Percentiles rank a stretch among this genome's conserved stretches.
Conservation (phyloP, 306 rosid genomes). For the Sophora flavescens region DNA sequence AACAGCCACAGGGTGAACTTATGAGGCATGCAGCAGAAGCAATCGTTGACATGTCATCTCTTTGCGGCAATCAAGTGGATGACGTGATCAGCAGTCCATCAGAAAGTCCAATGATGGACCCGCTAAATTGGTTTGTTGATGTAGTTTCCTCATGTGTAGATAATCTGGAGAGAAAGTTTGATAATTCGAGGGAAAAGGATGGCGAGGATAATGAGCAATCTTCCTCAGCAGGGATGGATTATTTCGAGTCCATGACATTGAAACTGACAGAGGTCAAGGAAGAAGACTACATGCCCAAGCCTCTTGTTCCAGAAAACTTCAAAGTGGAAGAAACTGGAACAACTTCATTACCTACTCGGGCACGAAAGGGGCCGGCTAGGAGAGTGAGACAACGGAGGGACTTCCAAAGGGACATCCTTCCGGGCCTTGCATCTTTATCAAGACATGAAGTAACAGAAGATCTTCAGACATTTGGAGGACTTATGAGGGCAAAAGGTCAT, state of each 20-base stretch:
- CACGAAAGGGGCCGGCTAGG: slow-evolving; percentile 81
- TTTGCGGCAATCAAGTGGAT: slow-evolving; percentile 48
- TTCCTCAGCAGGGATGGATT: slow-evolving; percentile 67
- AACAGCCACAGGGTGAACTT: slow-evolving; percentile 59
- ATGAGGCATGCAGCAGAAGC: slow-evolving; percentile 78
- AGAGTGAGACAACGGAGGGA: slow-evolving; percentile 97
- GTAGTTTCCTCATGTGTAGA: slow-evolving; percentile 60
- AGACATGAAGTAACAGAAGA: slow-evolving; percentile 98
- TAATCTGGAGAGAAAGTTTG: slow-evolving; percentile 52
- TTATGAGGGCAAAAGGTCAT: slow-evolving; percentile 95
- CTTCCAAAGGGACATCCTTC: slow-evolving; percentile 98
- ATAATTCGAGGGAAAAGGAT: slow-evolving; percentile 45
- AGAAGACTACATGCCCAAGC: slow-evolving; percentile 92
- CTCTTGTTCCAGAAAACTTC: slow-evolving; percentile 76
- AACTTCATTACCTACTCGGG: slow-evolving; percentile 51
- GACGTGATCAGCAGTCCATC: slow-evolving; percentile 53
- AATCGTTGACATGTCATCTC: slow-evolving; percentile 73
- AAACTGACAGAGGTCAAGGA: slow-evolving; percentile 67
- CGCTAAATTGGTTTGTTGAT: slow-evolving; percentile 84
- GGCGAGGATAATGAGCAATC: slow-evolving; percentile 51
- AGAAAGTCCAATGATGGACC: slow-evolving; percentile 56
- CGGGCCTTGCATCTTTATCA: slow-evolving; percentile 84
- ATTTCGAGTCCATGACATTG: slow-evolving; percentile 87
- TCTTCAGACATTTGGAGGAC: slow-evolving; percentile 94
- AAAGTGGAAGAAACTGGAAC: slow-evolving; percentile 71